Percentiles rank a stretch among this genome's conserved stretches.
phyloP scores from a whole-genome alignment of 768 basidiomycete genomes.

The Phaffia australis region DNA sequence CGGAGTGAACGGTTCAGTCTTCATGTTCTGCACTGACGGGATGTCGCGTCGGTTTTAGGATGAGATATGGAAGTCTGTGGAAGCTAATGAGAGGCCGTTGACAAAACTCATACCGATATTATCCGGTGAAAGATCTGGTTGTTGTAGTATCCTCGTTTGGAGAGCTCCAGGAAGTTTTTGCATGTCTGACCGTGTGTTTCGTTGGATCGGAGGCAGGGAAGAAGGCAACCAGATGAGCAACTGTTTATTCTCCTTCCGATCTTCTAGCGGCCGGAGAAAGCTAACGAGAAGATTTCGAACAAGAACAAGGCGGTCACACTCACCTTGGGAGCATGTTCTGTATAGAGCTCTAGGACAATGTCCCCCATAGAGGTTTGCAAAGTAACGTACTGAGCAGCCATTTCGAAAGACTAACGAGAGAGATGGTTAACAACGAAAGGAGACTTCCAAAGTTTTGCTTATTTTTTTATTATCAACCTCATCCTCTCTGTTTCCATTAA shows the following conservation, averaged over 20 bases:
- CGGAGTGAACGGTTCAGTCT: not conserved
- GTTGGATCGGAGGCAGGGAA: constrained; percentile 13
- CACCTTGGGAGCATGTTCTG: constrained; percentile 73
- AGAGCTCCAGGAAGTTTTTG: constrained; percentile 84
- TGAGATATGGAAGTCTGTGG: not conserved
- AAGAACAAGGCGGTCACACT: constrained; percentile 27
- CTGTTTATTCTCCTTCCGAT: constrained; percentile 26
- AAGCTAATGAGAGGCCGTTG: not conserved
- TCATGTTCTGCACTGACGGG: not conserved
- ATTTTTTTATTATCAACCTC: not conserved
- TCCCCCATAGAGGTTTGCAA: constrained; percentile 78
- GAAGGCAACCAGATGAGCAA: not conserved
- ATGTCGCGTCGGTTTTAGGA: not conserved
- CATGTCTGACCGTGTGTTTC: constrained; percentile 53
- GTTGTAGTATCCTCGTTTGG: constrained; percentile 88
- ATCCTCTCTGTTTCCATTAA: not conserved
- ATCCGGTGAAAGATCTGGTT: constrained; percentile 82
- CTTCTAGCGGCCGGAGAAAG: constrained; percentile 25
- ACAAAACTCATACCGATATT: constrained; percentile 52
- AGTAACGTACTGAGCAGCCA: constrained; percentile 47
- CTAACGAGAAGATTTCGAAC: constrained; percentile 27
- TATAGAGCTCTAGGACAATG: constrained; percentile 81
- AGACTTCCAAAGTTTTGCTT: not conserved
- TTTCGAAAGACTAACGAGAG: not conserved
- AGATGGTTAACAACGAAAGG: constrained; percentile 4